phyloP scores from a whole-genome alignment of 164 flowering plant species.

The Tetrastigma voinierianum region DNA sequence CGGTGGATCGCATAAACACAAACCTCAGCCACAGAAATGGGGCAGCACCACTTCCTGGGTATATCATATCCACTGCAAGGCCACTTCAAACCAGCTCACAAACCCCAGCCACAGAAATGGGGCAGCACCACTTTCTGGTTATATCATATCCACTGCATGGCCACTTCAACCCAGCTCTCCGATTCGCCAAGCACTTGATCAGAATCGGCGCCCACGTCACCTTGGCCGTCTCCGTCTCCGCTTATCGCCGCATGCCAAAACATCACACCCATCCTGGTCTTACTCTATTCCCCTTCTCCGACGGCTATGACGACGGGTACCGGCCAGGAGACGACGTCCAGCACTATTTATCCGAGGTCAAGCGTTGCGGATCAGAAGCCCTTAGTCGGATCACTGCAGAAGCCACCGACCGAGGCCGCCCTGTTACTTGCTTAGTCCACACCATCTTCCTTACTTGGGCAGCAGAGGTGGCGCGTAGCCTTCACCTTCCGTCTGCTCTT shows the following conservation, averaged over 20 bases:
- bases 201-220: constrained; percentile 31
- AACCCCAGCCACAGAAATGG: no score
- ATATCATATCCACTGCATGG: constrained; percentile 35
- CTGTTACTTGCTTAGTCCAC: constrained; percentile 35
- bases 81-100: no score
- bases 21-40: no score
- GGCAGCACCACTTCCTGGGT: no score
- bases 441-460: constrained; percentile 37
- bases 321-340: background rate
- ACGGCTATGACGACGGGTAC: constrained; percentile 28
- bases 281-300: constrained; percentile 23
- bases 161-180: constrained; percentile 43
- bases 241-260: constrained; percentile 13
- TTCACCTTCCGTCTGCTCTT: constrained; percentile 26
- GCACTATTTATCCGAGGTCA: constrained; percentile 11
- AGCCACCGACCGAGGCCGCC: constrained; percentile 6
- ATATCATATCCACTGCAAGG: no score
- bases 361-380: constrained; percentile 13
- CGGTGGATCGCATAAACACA: no score
- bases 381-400: constrained; percentile 10
- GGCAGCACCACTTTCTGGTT: constrained; percentile 28
- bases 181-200: constrained; percentile 34
- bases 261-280: constrained; percentile 10
- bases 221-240: constrained; percentile 26
- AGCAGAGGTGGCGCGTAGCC: constrained; percentile 29